Evolutionary conservation across 2,329 filamentous ascomycete species (phyloP).

Genomic region (Cladophialophora carrionii): DNA sequence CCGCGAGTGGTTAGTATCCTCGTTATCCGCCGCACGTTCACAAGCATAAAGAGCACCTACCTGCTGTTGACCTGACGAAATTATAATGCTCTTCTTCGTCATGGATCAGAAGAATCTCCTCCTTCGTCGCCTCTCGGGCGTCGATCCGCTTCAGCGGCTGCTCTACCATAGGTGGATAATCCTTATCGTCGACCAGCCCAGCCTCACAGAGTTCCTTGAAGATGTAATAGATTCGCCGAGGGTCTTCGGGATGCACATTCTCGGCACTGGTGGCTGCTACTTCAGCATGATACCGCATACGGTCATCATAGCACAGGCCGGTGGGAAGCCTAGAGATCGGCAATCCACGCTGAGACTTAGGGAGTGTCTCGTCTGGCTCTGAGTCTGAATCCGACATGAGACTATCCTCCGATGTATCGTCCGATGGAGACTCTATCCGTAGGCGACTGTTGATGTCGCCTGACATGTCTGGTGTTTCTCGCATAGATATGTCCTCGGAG

Average conservation of each 20-base stretch:
- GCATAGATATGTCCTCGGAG: constrained; percentile 31
- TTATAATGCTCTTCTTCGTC: constrained; percentile 69
- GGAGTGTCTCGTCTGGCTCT: constrained; percentile 42
- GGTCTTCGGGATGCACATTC: constrained; percentile 92
- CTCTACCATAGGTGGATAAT: constrained; percentile 52
- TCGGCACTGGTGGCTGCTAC: constrained; percentile 65
- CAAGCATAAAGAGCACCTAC: constrained; percentile 32
- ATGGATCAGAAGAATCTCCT: constrained; percentile 82
- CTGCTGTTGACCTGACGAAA: constrained; percentile 68
- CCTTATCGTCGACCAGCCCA: constrained; percentile 71
- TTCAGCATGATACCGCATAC: constrained; percentile 95
- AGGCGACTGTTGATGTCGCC: constrained; percentile 25
- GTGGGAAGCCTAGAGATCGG: constrained; percentile 63
- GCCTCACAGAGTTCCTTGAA: constrained; percentile 84
- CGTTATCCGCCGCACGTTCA: neutral
- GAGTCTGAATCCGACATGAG: constrained; percentile 31
- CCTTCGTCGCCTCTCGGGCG: constrained; percentile 73
- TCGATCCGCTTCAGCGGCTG: constrained; percentile 69
- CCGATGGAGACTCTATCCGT: constrained; percentile 33
- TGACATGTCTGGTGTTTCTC: constrained; percentile 31
- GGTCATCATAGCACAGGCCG: constrained; percentile 84
- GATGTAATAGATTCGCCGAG: constrained; percentile 87
- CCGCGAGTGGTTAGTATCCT: neutral
- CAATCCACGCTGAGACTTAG: constrained; percentile 47
- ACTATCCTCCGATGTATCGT: constrained; percentile 34